Conservation (phyloP, 139 green algal genomes). For the Coelastrella sp. region DNA sequence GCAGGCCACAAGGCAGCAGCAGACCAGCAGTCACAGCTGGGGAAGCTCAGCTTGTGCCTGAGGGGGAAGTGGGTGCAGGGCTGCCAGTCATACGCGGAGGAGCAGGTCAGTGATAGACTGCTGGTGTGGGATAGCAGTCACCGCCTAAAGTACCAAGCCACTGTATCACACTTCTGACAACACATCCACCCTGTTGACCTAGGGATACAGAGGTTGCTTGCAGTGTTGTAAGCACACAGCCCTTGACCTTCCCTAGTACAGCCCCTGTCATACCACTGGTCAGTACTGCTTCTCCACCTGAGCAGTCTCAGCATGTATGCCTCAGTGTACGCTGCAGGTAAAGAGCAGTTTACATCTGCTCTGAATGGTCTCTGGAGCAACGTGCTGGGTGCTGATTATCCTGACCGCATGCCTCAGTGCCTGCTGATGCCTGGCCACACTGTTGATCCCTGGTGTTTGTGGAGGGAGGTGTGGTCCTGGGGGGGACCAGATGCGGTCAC, state of each 20-base stretch:
- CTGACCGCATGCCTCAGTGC: slow-evolving; percentile 27
- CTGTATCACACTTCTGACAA: no score
- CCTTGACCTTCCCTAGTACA: no score
- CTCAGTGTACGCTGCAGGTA: not conserved
- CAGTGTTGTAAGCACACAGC: no score
- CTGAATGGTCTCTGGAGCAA: not conserved
- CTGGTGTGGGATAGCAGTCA: not conserved
- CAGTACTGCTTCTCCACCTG: no score
- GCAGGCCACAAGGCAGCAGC: not conserved
- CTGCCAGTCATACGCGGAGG: slow-evolving; percentile 22
- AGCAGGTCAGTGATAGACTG: slow-evolving; percentile 10
- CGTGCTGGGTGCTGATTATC: not conserved
- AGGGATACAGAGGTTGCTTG: no score
- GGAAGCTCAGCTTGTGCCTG: not conserved
- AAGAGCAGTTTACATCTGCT: slow-evolving; percentile 22
- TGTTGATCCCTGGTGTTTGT: slow-evolving; percentile 29
- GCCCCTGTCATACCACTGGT: no score
- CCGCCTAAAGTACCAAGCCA: no score
- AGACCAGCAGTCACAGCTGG: not conserved
- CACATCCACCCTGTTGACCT: no score
- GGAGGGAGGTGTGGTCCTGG: slow-evolving; percentile 43
- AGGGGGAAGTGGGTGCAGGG: slow-evolving; percentile 3
- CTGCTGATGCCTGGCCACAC: slow-evolving; percentile 10
- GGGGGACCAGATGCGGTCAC: slow-evolving; percentile 26
- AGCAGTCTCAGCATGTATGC: no score